Percentiles rank a stretch among this genome's conserved stretches.
phyloP scores from a whole-genome alignment of 441 rosid genomes.

The Populus hybrid region DNA sequence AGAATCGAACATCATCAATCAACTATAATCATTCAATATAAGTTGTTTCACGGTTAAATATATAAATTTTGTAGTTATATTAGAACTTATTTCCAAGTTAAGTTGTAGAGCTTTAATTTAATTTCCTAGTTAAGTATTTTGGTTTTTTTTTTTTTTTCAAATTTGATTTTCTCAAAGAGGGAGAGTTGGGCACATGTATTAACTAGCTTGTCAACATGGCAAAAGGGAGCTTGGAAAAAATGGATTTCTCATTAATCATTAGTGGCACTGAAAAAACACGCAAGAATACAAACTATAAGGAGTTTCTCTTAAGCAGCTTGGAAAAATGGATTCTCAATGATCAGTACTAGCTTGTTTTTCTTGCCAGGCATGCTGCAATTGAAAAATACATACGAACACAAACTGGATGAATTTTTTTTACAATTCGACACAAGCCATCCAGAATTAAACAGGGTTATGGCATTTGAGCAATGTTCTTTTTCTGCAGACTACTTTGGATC shows the following conservation, averaged over 20 bases:
- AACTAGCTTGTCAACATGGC: not conserved
- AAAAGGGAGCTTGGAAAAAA: not conserved
- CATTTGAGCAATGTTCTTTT: no score
- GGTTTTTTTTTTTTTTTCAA: no score
- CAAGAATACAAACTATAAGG: not conserved
- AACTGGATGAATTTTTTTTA: not conserved
- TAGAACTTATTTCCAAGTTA: no score
- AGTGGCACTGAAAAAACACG: not conserved
- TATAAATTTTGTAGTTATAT: no score
- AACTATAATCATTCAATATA: no score
- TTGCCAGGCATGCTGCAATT: not conserved
- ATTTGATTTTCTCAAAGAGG: not conserved
- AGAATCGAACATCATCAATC: no score
- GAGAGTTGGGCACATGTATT: not conserved
- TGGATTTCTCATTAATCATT: not conserved
- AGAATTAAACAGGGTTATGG: no score
- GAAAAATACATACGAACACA: conserved; percentile 16
- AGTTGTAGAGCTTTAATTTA: no score
- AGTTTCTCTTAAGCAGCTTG: not conserved
- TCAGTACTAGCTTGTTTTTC: not conserved
- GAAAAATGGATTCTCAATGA: conserved; percentile 2
- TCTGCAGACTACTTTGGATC: no score
- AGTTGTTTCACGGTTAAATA: no score
- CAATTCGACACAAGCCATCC: no score
- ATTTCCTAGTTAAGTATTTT: no score